Conservation (phyloP, 495 filamentous ascomycete genomes). For the Aspergillus olivimuriae region DNA sequence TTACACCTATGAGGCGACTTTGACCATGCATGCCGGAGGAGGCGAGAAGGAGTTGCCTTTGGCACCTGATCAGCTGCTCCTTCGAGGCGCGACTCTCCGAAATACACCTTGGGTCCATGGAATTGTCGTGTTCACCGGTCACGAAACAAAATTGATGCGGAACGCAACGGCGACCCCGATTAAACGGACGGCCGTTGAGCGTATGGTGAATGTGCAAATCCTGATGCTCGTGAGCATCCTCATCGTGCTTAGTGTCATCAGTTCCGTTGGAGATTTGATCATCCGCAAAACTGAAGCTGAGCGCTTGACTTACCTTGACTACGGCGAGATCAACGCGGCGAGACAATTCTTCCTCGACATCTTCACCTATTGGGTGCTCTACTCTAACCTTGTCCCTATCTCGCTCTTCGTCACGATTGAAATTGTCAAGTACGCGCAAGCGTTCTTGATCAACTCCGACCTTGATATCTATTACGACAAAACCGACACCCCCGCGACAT, state of each 20-base stretch:
- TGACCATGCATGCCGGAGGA: slow-evolving; percentile 87
- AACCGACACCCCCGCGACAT: slow-evolving; percentile 91
- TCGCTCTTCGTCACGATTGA: slow-evolving; percentile 97
- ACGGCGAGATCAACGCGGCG: slow-evolving; percentile 53
- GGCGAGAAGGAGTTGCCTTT: slow-evolving; percentile 91
- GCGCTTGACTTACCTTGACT: slow-evolving; percentile 65
- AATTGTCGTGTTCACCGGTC: slow-evolving; percentile 94
- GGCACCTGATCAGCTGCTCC: slow-evolving; percentile 74
- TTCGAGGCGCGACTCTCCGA: slow-evolving; percentile 87
- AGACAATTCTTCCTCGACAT: slow-evolving; percentile 90
- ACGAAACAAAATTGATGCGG: slow-evolving; percentile 98
- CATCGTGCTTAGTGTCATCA: slow-evolving; percentile 75
- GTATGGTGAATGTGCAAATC: slow-evolving; percentile 88
- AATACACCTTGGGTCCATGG: slow-evolving; percentile 99
- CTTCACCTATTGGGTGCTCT: slow-evolving; percentile 98
- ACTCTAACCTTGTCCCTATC: slow-evolving; percentile 93
- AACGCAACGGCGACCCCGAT: slow-evolving; percentile 97
- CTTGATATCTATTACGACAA: slow-evolving; percentile 97
- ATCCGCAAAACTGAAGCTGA: slow-evolving; percentile 53
- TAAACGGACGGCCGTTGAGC: slow-evolving; percentile 92
- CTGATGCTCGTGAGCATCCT: slow-evolving; percentile 83
- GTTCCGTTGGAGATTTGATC: slow-evolving; percentile 85
- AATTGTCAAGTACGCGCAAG: slow-evolving; percentile 95
- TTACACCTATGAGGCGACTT: slow-evolving; percentile 95
- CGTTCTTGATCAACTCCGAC: slow-evolving; percentile 94